Base-by-base conservation (phyloP, 208 protist species). In the Trypanosoma mega region DNA sequence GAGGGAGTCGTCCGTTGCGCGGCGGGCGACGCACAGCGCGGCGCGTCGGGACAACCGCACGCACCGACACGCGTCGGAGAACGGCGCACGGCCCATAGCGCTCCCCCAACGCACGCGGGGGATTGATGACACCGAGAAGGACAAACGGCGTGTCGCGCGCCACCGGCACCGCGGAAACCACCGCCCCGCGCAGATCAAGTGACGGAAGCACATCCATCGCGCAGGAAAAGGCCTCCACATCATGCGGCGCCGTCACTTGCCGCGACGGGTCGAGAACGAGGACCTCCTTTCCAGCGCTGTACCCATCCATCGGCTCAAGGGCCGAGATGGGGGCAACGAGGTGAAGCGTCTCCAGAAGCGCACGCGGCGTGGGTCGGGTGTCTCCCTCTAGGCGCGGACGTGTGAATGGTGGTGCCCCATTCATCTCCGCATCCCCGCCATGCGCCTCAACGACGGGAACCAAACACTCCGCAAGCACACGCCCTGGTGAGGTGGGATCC, bases 91-190 rank as follows among this genome's bases (percentile, higher is more conserved):
- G 53, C n/a, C 63, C 57, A 63, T 73, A 67, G 11, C n/a, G 36
- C 9, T 73, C 50, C 23, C 54, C 65, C 45, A 73, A 41, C 50
- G 78, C 68, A 27, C 63, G 5, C 1, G 87, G 87, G 8, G 87
- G 71, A 58, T 94, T 94, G 31, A 94, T 66, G 49, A 94, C 54
- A 16, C 53, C 72, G 6, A 87, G 57, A 1, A 94, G 75, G 23
- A 76, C 50, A 54, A 92, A 94, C 0, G 87, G 64, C 5, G 74
- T 80, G 65, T 90, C 74, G 2, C 58, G 47, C 51, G 79, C 71
- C n/a, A 92, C 61, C 0, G 74, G 69, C 12, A 63, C 70, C 0
- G 80, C 72, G 7, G 76, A 80, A 27, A 94, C 23, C 20, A 53
- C 52, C 9, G 64, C 37, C 24, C 37, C 47, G 5, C 53, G 1